Evolutionary conservation across 148 eudicot genomes (phyloP), one percentile per base, ranked within the genome.

Genomic region (Chenopodium album): DNA sequence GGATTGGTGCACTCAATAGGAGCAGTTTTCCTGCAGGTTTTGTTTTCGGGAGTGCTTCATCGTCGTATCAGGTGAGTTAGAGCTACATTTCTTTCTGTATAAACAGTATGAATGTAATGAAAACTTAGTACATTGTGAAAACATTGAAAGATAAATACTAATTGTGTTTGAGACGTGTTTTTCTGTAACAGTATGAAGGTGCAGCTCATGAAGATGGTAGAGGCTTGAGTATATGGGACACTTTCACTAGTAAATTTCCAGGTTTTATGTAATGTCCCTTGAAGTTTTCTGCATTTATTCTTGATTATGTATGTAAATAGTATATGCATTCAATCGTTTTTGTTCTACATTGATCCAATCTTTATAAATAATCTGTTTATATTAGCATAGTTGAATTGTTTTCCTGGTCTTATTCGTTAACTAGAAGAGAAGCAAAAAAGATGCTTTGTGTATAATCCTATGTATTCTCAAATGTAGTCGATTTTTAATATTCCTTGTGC

Each of bases 21-120:
- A 86, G 78, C 60, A 80, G 70, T 48, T 86, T 86, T 67, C 86
- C 88, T 0, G 11, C 75, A 4, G 81, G 80, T 37, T 84, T 86
- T 65, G 19, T 81, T 71, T 86, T 86, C 7, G 88, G 88, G 48
- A 71, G 86, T 7, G 88, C 84, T 48, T 86, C 88, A 0, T 81
- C 88, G 52, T 80, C 88, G 26, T 86, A 86, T 86, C 88, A 86
- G 86, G 88, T 86, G 65, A 26, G 29, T 71, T 48, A 62, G 17
- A 52, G 48, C n/a, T 1, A 2, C 19, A 56, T 50, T 3, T 64
- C 31, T 13, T 26, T 28, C 34, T 80, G 46, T 28, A 56, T 44
- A 23, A 31, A 19, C 34, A 17, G 0, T 65, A 70, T 28, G 59
- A 54, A 23, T 19, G 48, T 71, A 22, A 71, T 41, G 8, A 12